These are phyloP conservation scores for Tillandsia leiboldiana DNA, from an alignment of 176 grass and related monocot genomes.

Conservation along the genomic window DNA sequence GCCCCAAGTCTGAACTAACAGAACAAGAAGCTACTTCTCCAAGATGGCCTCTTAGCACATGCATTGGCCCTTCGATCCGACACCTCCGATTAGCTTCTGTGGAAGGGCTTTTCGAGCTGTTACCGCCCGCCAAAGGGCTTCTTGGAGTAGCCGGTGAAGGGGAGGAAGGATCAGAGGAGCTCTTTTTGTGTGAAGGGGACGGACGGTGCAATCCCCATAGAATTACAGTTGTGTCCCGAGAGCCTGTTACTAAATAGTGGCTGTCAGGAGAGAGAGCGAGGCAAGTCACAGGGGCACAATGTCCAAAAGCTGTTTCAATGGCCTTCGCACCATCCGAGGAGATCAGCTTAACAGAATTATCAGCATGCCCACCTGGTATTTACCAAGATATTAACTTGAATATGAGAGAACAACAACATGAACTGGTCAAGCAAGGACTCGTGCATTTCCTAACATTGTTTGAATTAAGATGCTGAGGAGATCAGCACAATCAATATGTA, in stretches of 20 bases:
- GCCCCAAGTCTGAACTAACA: constrained; percentile 81
- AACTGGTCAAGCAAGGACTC: neutral
- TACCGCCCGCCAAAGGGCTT: constrained; percentile 51
- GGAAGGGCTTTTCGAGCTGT: constrained; percentile 25
- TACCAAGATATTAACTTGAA: constrained; percentile 20
- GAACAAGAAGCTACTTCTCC: constrained; percentile 72
- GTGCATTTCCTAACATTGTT: too few species aligned
- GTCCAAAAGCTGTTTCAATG: constrained; percentile 72
- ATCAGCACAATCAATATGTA: neutral
- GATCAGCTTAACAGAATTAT: constrained; percentile 81
- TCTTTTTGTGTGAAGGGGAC: constrained; percentile 53
- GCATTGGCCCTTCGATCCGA: constrained; percentile 89
- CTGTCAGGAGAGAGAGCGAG: constrained; percentile 73
- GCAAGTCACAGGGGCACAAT: constrained; percentile 87
- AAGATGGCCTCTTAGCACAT: constrained; percentile 89
- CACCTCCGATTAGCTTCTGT: constrained; percentile 43
- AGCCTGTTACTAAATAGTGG: constrained; percentile 84
- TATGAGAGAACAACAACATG: neutral
- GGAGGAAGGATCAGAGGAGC: constrained; percentile 46
- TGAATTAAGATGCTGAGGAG: neutral
- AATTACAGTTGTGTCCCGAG: constrained; percentile 83
- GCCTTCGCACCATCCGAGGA: constrained; percentile 83
- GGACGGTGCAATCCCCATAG: constrained; percentile 69
- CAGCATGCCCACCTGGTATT: constrained; percentile 83
- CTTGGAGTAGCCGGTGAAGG: constrained; percentile 40